Evolutionary conservation across 768 basidiomycete species (phyloP).

Genomic region (Pholiota conissans): DNA sequence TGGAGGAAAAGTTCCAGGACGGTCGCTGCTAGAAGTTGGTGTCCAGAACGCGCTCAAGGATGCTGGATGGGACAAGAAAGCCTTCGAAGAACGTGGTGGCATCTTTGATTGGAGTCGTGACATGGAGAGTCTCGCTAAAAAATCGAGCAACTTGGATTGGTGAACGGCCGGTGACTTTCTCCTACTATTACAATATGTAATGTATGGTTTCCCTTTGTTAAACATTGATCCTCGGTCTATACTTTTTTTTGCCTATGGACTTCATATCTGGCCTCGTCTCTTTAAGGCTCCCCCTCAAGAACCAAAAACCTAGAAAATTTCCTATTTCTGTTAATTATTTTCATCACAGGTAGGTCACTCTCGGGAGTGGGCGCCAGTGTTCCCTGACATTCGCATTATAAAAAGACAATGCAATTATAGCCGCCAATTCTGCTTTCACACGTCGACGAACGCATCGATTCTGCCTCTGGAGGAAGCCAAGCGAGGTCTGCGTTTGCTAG

Average conservation of each 20-base stretch:
- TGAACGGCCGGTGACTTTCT: too few relatives aligned
- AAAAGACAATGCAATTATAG: slow-evolving; percentile 32
- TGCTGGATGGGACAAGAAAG: slow-evolving; percentile 33
- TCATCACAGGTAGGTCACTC: neutral
- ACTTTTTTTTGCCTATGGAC: neutral
- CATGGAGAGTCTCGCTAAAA: neutral
- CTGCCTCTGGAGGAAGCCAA: slow-evolving; percentile 35
- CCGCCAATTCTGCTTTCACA: slow-evolving; percentile 43
- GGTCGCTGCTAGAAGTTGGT: slow-evolving; percentile 33
- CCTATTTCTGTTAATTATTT: neutral
- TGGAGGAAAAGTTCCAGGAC: slow-evolving; percentile 30
- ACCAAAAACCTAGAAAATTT: neutral
- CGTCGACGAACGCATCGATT: slow-evolving; percentile 31
- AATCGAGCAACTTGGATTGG: neutral
- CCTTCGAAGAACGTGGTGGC: slow-evolving; percentile 34
- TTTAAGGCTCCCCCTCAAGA: neutral
- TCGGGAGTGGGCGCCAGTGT: neutral
- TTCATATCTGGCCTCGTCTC: neutral
- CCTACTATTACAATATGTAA: too few relatives aligned
- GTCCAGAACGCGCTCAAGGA: slow-evolving; percentile 31
- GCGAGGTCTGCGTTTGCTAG: slow-evolving; percentile 14
- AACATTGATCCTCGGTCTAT: too few relatives aligned
- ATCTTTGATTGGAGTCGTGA: slow-evolving; percentile 34
- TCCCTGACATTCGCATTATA: neutral
- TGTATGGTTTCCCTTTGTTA: too few relatives aligned